These are phyloP conservation scores for Coemansia sp. DNA, from an alignment of 192 early-diverging fungal species.

Conservation along the genomic window DNA sequence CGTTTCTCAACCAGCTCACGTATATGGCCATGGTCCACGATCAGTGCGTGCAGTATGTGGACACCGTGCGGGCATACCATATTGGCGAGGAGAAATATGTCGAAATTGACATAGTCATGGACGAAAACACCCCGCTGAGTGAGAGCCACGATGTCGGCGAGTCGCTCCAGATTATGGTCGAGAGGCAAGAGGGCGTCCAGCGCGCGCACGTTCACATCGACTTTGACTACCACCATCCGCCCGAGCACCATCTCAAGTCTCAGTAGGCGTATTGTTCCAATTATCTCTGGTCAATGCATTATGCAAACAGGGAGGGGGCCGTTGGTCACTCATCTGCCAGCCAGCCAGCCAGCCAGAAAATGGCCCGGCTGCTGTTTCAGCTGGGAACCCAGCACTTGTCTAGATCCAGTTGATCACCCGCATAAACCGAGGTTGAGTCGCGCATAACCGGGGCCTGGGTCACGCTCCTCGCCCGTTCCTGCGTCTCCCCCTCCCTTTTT, in stretches of 20 bases:
- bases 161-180: constrained; percentile 76
- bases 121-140: constrained; percentile 67
- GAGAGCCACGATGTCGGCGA: constrained; percentile 88
- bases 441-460: not conserved
- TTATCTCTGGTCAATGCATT: too few relatives aligned
- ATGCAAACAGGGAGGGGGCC: too few relatives aligned
- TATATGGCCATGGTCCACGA: constrained; percentile 77
- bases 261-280: constrained; percentile 23
- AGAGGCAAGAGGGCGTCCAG: constrained; percentile 75
- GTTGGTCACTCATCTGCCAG: too few relatives aligned
- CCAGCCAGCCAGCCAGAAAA: too few relatives aligned
- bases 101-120: constrained; percentile 90
- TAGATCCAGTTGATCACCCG: not conserved
- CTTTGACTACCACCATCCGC: constrained; percentile 77
- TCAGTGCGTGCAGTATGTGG: constrained; percentile 55
- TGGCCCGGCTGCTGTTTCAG: too few relatives aligned
- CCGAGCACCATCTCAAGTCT: constrained; percentile 59
- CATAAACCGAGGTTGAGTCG: not conserved
- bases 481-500: not conserved
- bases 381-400: too few relatives aligned
- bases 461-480: too few relatives aligned
- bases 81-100: constrained; percentile 79
- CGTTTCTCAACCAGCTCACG: constrained; percentile 71
- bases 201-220: constrained; percentile 91
- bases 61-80: constrained; percentile 77